Percentiles rank a stretch among this genome's conserved stretches.
Evolutionary conservation across 148 eudicot species (phyloP).

Genomic region (Pouteria glomerata): DNA sequence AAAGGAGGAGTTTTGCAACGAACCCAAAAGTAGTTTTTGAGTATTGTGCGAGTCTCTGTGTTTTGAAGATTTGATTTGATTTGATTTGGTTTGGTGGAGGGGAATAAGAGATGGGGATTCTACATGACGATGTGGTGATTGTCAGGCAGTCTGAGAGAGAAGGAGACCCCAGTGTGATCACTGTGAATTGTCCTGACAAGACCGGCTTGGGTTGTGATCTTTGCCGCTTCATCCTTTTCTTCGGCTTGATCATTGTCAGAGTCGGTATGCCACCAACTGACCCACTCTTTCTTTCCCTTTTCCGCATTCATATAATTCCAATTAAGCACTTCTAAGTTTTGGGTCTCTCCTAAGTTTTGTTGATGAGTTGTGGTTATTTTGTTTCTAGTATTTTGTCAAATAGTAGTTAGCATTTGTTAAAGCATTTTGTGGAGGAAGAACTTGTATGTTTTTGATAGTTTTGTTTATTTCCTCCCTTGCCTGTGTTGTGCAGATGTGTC

Average conservation of each 20-base stretch:
- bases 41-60: not conserved
- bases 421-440: too few species aligned
- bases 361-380: too few species aligned
- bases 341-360: not conserved
- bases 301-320: too few species aligned
- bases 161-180: constrained; percentile 69
- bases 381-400: not conserved
- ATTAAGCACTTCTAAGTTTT: too few species aligned
- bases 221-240: constrained; percentile 69
- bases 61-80: constrained; percentile 9
- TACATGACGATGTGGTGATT: constrained; percentile 71
- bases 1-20: not conserved
- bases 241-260: constrained; percentile 54
- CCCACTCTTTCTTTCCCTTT: too few species aligned
- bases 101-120: constrained; percentile 47
- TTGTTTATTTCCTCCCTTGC: not conserved
- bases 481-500: constrained; percentile 60
- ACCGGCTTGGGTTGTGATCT: constrained; percentile 89
- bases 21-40: too few species aligned
- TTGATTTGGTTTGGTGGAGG: constrained; percentile 7
- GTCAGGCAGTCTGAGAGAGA: constrained; percentile 51
- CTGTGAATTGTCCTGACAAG: constrained; percentile 94
- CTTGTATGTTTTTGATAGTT: not conserved
- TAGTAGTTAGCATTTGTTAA: not conserved
- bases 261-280: constrained; percentile 37